Base-by-base conservation (phyloP, 208 protist genomes). In the Acanthamoeba divionensis region DNA sequence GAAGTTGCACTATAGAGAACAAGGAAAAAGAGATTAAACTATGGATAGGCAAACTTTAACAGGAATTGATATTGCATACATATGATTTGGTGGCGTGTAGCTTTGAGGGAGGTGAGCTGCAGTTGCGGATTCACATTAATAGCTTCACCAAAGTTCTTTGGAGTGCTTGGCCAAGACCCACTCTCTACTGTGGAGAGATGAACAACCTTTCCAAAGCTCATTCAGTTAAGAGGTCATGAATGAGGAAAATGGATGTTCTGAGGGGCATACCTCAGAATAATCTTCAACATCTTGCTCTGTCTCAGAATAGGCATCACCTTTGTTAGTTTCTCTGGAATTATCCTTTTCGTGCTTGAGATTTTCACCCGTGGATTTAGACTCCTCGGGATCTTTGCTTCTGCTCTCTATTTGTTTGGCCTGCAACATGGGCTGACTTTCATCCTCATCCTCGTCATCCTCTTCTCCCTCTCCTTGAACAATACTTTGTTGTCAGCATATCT, bases 131-230 rank as follows among this genome's bases (percentile, higher is more conserved):
- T 62, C 52, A 4, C 50, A n/a, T 7, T 18, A n/a, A n/a, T n/a
- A n/a, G n/a, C 62, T 12, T 31, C 62, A 31, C 10, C 62, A 13
- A 24, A 45, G 38, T 9, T 63, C 73, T 62, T 83, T 31, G 73
- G 73, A 47, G 73, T 83, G 33, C 52, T 47, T 36, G 73, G 73
- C 15, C 65, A 83, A 47, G 73, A 83, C n/a, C 73, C 73, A 36
- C 73, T 83, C 52, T 83, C 73, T 54, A 83, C 65, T n/a, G 62
- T 67, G 15, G 73, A 65, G 52, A 65, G 73, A 21, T 83, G 73
- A 0, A 83, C 73, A 31, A 83, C 73, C 73, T 77, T 24, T 50
- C n/a, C n/a, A n/a, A n/a, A n/a, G n/a, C n/a, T n/a, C n/a, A n/a
- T n/a, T n/a, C n/a, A n/a, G n/a, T n/a, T n/a, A n/a, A n/a, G n/a